Percentiles rank a stretch among this genome's conserved stretches.
Conservation (phyloP, 257 asterid species). For the Echites panduratus region DNA sequence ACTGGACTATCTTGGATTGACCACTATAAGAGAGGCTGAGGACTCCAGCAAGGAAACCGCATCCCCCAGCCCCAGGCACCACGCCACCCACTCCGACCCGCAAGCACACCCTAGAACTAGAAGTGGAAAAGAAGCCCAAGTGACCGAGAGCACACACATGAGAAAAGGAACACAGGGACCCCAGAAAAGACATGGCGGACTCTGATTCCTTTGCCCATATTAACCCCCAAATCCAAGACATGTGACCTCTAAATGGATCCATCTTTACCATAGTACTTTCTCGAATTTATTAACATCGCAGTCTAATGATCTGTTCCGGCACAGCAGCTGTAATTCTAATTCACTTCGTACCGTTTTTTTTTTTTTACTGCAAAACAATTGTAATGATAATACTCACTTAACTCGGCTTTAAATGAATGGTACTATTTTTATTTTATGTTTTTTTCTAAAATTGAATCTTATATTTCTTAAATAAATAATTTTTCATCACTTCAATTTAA, state of each 20-base stretch:
- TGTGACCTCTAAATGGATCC: constrained; percentile 12
- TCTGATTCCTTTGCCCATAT: not conserved
- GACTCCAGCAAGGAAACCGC: not conserved
- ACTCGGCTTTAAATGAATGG: too few relatives aligned
- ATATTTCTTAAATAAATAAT: too few relatives aligned
- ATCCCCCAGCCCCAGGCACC: not conserved
- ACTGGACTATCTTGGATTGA: not conserved
- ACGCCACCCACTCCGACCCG: too few relatives aligned
- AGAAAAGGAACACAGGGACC: constrained; percentile 7
- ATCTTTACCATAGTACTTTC: not conserved
- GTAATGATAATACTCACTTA: too few relatives aligned
- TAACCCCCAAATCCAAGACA: not conserved
- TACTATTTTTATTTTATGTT: too few relatives aligned
- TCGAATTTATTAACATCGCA: not conserved
- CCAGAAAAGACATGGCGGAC: constrained; percentile 14
- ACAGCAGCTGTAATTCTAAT: not conserved
- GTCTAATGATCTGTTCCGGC: not conserved
- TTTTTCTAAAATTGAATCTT: too few relatives aligned
- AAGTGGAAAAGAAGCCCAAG: not conserved
- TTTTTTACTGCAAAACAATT: too few relatives aligned
- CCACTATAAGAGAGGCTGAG: constrained; percentile 2
- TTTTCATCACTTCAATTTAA: too few relatives aligned
- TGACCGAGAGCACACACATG: not conserved
- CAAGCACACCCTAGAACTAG: too few relatives aligned
- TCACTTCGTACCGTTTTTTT: too few relatives aligned